Conservation (phyloP, 148 eudicot species). For the Amaranthus cruentus region DNA sequence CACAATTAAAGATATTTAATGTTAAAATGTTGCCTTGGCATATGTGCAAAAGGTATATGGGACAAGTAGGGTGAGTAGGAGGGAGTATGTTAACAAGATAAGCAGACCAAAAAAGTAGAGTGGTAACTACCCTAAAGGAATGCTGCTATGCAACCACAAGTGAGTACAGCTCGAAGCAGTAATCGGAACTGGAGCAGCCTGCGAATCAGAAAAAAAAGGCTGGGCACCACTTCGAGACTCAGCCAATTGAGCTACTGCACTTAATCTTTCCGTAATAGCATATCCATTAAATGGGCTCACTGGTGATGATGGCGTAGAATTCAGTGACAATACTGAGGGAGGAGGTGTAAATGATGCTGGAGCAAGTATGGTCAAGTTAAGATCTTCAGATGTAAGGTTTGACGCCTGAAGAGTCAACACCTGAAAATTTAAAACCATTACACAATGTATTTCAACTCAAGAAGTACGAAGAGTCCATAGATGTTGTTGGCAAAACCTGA, state of each 20-base stretch:
- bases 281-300: constrained; percentile 41
- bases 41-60: too few relatives aligned
- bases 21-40: too few relatives aligned
- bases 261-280: constrained; percentile 35
- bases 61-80: too few relatives aligned
- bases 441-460: background rate
- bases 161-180: constrained; percentile 80
- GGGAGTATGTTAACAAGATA: background rate
- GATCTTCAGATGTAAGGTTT: constrained; percentile 81
- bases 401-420: constrained; percentile 97
- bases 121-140: constrained; percentile 76
- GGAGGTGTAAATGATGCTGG: constrained; percentile 78
- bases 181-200: constrained; percentile 47
- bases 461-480: background rate
- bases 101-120: constrained; percentile 5
- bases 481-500: constrained; percentile 53
- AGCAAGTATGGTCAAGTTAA: constrained; percentile 85
- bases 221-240: constrained; percentile 35
- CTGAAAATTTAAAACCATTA: constrained; percentile 41
- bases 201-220: constrained; percentile 39
- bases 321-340: constrained; percentile 78
- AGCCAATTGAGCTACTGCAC: constrained; percentile 30
- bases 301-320: constrained; percentile 61
- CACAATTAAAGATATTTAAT: too few relatives aligned
- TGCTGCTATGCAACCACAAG: constrained; percentile 93